Conservation (phyloP, 306 rosid genomes). For the Canavalia ensiformis region DNA sequence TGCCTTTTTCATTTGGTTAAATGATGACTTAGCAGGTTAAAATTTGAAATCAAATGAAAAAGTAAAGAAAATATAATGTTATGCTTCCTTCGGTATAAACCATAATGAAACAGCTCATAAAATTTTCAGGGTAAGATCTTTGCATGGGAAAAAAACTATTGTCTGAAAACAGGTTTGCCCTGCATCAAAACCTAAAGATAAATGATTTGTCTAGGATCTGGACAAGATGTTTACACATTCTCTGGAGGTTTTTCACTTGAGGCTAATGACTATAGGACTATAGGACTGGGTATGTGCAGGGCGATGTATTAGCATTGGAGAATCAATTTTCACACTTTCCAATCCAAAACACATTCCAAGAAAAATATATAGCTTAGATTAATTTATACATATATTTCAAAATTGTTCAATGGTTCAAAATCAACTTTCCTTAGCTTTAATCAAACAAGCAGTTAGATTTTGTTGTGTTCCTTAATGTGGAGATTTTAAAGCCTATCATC, state of each 20-base stretch:
- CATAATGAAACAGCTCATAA: neutral
- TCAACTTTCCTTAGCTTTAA: too few species aligned
- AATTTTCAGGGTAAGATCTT: neutral
- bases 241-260: slow-evolving; percentile 15
- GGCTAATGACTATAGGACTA: slow-evolving; percentile 7
- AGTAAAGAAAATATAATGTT: neutral
- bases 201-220: neutral
- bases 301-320: too few species aligned
- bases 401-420: too few species aligned
- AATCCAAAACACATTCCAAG: too few species aligned
- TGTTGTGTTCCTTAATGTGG: slow-evolving; percentile 29
- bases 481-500: slow-evolving; percentile 21
- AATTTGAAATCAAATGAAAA: neutral
- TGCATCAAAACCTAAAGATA: slow-evolving; percentile 2
- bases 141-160: neutral
- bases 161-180: slow-evolving; percentile 13
- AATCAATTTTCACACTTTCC: too few species aligned
- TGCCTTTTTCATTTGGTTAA: slow-evolving; percentile 8
- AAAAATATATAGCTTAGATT: too few species aligned
- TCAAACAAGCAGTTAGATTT: neutral
- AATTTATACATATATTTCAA: too few species aligned
- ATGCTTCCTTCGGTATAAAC: neutral
- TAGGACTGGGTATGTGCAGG: neutral
- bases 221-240: neutral
- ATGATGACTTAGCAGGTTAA: neutral